phyloP scores from a whole-genome alignment of 768 basidiomycete genomes.

The Terana coerulea region DNA sequence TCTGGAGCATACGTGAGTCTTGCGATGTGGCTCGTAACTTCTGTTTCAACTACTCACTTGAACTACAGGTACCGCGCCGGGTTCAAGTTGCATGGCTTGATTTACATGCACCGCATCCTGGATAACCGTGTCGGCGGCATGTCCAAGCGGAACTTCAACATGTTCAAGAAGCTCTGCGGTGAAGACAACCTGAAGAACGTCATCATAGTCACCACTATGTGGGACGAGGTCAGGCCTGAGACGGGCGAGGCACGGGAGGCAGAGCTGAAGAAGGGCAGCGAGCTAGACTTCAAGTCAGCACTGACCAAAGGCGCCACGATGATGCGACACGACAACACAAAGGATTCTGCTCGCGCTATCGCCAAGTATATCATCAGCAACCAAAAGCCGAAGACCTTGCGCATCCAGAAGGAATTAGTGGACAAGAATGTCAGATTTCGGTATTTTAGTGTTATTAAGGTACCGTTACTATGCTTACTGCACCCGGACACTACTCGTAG shows the following conservation, averaged over 20 bases:
- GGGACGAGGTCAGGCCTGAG: slow-evolving; percentile 38
- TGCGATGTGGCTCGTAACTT: slow-evolving; percentile 13
- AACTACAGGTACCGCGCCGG: slow-evolving; percentile 14
- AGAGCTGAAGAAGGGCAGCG: slow-evolving; percentile 38
- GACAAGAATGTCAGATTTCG: too few species aligned
- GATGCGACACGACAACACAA: too few species aligned
- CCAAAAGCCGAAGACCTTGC: too few species aligned
- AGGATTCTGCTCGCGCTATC: too few species aligned
- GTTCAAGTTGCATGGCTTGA: slow-evolving; percentile 13
- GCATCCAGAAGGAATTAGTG: too few species aligned
- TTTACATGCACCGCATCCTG: slow-evolving; percentile 21
- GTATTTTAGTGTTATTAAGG: too few species aligned
- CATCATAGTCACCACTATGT: slow-evolving; percentile 54
- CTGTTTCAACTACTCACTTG: slow-evolving; percentile 13
- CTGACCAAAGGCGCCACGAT: slow-evolving; percentile 44
- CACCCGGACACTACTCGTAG: too few species aligned
- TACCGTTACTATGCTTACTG: too few species aligned
- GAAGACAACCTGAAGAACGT: slow-evolving; percentile 44
- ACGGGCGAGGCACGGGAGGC: slow-evolving; percentile 39
- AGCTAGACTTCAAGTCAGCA: slow-evolving; percentile 46
- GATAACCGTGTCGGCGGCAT: slow-evolving; percentile 16
- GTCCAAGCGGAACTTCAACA: slow-evolving; percentile 37
- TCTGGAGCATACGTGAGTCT: slow-evolving; percentile 11
- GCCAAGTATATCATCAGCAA: too few species aligned
- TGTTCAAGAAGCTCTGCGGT: slow-evolving; percentile 52